A percentile compares a stretch with the other conserved stretches of the same genome.
Conservation (phyloP, 352 stramenopile genomes). For the Pythium scleroteichum region DNA sequence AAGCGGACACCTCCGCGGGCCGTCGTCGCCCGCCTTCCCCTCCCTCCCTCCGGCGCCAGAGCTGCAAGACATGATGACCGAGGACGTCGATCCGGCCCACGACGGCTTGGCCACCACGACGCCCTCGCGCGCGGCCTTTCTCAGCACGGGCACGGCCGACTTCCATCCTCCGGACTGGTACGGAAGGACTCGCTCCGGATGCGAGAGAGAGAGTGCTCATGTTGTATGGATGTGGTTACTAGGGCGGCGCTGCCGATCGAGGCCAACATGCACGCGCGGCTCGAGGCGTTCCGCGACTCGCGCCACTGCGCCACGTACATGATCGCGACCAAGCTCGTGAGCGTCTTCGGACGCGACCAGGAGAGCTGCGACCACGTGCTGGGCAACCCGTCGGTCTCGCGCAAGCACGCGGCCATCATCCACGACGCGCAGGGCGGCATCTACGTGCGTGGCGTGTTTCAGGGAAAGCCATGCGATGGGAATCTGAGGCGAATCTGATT, state of each 20-base stretch:
- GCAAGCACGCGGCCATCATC: constrained; percentile 87
- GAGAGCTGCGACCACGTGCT: constrained; percentile 85
- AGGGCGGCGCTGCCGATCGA: constrained; percentile 73
- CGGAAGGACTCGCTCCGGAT: neutral
- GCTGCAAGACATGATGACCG: constrained; percentile 25
- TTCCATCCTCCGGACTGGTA: constrained; percentile 82
- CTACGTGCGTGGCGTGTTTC: constrained; percentile 47
- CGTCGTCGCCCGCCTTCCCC: constrained; percentile 3
- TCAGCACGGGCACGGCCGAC: constrained; percentile 73
- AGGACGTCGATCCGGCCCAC: constrained; percentile 14
- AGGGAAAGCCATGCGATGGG: too few relatives aligned
- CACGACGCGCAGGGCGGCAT: constrained; percentile 80
- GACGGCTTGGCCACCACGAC: constrained; percentile 24
- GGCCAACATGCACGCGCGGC: constrained; percentile 60
- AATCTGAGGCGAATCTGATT: too few relatives aligned
- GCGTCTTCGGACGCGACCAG: constrained; percentile 84
- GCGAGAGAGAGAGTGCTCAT: too few relatives aligned
- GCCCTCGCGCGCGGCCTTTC: constrained; percentile 66
- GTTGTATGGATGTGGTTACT: too few relatives aligned
- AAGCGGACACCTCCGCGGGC: constrained; percentile 12
- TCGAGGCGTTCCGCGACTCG: constrained; percentile 76
- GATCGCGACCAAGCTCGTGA: constrained; percentile 80
- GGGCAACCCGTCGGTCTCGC: constrained; percentile 84
- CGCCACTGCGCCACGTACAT: constrained; percentile 86
- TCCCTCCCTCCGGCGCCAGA: constrained; percentile 2